Evolutionary conservation across 2,329 filamentous ascomycete species (phyloP), one percentile per base, ranked within the genome.

Genomic region (Herpotrichia juniperi): DNA sequence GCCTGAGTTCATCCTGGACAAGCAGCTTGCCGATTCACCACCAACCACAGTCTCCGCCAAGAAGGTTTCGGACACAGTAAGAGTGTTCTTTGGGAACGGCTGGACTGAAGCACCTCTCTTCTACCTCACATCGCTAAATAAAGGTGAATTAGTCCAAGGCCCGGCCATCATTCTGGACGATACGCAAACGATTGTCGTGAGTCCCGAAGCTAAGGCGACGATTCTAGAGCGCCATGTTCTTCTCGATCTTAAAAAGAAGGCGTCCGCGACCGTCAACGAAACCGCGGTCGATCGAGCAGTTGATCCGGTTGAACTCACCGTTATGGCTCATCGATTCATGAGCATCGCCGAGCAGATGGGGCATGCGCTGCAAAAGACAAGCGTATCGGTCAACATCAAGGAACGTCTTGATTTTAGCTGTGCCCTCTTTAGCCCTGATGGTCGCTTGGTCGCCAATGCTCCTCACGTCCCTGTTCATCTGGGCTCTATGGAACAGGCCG

Each of bases 141-240:
- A 54, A 4, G 63, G 66, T 4, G 55, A 53, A 25, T 24, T 50
- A 6, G 52, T 74, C 19, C 12, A 48, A 1, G 71, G 71, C 0
- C 71, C 71, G 0, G 69, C 68, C 1, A 59, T 73, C 17, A 61
- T 74, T 17, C 56, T 73, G 12, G 71, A 80, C 57, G 67, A 75
- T 34, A 80, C 77, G 1, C 78, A 80, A 48, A 80, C 77, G 0
- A 76, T 80, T 14, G 63, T 80, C 4, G 69, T 80, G 2, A 61
- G 66, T 1, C 76, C 75, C 1, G 62, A 58, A 11, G 64, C 73
- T 2, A 69, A 66, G 1, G 76, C 76, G 0, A 72, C 60, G 1
- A 62, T 78, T 8, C 62, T 74, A 1, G 63, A 71, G 12, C 67
- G 67, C 5, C 73, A 76, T 53, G 67, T 79, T 24, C 61, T 78